Percentiles rank a stretch among this genome's conserved stretches.
Conservation (phyloP, 495 filamentous ascomycete species). For the Articulospora tetracladia region DNA sequence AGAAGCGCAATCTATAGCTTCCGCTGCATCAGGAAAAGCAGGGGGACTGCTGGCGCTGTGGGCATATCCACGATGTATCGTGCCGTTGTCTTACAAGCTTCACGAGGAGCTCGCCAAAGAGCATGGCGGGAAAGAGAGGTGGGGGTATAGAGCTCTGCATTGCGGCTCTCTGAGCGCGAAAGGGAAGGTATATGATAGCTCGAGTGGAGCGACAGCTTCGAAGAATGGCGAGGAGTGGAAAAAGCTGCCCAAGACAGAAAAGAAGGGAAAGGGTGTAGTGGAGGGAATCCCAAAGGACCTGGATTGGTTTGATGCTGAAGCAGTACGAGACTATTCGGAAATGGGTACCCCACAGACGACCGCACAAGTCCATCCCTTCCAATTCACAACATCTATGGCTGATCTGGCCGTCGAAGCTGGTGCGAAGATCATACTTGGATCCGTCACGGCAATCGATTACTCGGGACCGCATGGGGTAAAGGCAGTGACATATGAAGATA, state of each 20-base stretch:
- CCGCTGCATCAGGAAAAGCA: conserved; percentile 92
- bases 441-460: conserved; percentile 60
- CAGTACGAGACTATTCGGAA: conserved; percentile 66
- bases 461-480: conserved; percentile 43
- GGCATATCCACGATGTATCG: conserved; percentile 86
- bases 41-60: conserved; percentile 87
- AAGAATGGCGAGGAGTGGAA: conserved; percentile 40
- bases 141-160: conserved; percentile 82
- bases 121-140: conserved; percentile 74
- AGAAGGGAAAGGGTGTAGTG: conserved; percentile 51
- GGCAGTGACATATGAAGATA: conserved; percentile 73
- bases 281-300: conserved; percentile 72
- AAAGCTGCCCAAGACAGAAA: conserved; percentile 71
- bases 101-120: conserved; percentile 83
- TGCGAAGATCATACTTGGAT: conserved; percentile 64
- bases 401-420: conserved; percentile 73
- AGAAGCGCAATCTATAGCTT: conserved; percentile 84
- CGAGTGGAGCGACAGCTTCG: conserved; percentile 8
- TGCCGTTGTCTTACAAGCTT: conserved; percentile 79
- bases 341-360: conserved; percentile 81
- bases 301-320: conserved; percentile 76
- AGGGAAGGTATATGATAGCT: conserved; percentile 1
- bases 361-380: conserved; percentile 90
- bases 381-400: conserved; percentile 87
- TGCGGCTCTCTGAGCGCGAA: conserved; percentile 48